Percentiles rank a stretch among this genome's conserved stretches.
These are phyloP conservation scores for Aspergillus aculeatus DNA, from an alignment of 2,329 filamentous ascomycete genomes.

Conservation along the genomic window DNA sequence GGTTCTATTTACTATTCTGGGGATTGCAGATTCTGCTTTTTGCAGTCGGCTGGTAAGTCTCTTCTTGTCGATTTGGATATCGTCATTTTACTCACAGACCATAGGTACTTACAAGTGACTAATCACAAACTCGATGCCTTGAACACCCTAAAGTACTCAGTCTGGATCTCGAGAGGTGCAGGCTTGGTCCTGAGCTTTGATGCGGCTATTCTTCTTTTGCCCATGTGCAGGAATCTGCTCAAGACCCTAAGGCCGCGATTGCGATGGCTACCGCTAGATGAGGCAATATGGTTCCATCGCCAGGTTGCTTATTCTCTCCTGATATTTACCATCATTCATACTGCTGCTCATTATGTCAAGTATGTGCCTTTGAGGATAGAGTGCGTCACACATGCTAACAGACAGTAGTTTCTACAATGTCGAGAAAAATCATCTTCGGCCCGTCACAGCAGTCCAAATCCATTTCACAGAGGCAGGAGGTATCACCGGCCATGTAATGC, in stretches of 20 bases:
- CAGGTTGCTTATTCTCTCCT: constrained; percentile 89
- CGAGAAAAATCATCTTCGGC: constrained; percentile 78
- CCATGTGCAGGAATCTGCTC: constrained; percentile 90
- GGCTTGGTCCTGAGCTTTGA: constrained; percentile 83
- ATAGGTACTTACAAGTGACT: constrained; percentile 73
- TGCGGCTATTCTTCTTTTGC: constrained; percentile 81
- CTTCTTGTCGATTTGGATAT: background rate
- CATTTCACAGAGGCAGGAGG: constrained; percentile 88
- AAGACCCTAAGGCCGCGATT: constrained; percentile 82
- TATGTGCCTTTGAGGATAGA: constrained; percentile 43
- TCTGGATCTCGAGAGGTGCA: constrained; percentile 94
- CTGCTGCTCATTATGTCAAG: constrained; percentile 88
- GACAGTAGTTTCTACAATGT: constrained; percentile 84
- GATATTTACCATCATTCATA: constrained; percentile 76
- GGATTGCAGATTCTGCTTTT: constrained; percentile 76
- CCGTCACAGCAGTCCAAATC: constrained; percentile 78
- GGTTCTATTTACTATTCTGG: constrained; percentile 83
- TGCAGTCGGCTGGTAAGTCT: constrained; percentile 74
- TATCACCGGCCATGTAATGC: constrained; percentile 95
- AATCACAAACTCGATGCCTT: constrained; percentile 70
- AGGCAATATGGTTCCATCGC: constrained; percentile 94
- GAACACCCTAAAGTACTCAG: constrained; percentile 80
- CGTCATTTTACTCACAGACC: constrained; percentile 25
- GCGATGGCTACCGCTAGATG: constrained; percentile 86
- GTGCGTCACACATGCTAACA: constrained; percentile 24